A percentile compares a stretch with the other conserved stretches of the same genome.
phyloP scores from a whole-genome alignment of 805 yeast genomes.

The Pichia nakasei region DNA sequence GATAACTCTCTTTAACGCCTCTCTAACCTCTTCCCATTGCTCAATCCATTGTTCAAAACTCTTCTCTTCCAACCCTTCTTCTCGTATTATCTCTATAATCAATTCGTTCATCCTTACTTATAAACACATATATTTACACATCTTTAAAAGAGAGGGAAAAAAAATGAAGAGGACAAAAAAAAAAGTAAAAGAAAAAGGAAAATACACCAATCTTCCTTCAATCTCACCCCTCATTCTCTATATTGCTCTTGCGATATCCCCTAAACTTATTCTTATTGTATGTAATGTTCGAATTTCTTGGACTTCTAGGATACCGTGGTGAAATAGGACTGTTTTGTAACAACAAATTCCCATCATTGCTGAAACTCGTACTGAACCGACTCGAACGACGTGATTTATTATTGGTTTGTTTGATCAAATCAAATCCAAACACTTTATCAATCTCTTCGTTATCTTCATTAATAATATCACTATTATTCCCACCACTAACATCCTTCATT shows the following conservation, averaged over 20 bases:
- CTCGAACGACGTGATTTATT: constrained; percentile 27
- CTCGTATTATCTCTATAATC: background rate
- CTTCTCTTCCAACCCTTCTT: no score
- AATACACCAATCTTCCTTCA: no score
- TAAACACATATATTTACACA: no score
- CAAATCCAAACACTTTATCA: constrained; percentile 39
- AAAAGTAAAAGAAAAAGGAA: no score
- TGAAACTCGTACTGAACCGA: constrained; percentile 15
- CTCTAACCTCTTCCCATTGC: no score
- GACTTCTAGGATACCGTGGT: constrained; percentile 22
- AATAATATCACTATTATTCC: background rate
- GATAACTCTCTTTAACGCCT: no score
- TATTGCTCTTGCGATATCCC: constrained; percentile 3
- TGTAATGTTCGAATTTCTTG: constrained; percentile 11
- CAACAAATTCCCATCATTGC: constrained; percentile 13
- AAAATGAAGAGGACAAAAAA: no score
- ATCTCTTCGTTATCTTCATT: constrained; percentile 21
- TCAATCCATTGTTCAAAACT: no score
- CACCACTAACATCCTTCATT: background rate
- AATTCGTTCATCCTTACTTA: background rate
- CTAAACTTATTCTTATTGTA: constrained; percentile 8
- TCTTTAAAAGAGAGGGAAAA: no score
- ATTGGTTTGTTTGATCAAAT: constrained; percentile 31
- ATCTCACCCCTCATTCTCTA: no score
- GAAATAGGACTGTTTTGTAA: constrained; percentile 19